Conservation (phyloP, 2,329 filamentous ascomycete species). For the Stenocarpella maydis region DNA sequence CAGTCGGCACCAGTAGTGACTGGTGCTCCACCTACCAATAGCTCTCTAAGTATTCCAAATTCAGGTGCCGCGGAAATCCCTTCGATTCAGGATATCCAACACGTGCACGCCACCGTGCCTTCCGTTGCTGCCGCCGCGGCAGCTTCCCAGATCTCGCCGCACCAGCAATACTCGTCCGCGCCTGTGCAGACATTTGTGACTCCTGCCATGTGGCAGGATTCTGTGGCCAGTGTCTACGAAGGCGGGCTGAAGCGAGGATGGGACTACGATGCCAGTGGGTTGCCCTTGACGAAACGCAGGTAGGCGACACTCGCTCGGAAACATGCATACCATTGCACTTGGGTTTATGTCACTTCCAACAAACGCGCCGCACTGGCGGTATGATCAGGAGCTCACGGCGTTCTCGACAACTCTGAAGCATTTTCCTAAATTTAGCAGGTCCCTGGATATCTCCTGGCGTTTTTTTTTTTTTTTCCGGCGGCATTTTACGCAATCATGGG, state of each 20-base stretch:
- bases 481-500: slow-evolving; percentile 18
- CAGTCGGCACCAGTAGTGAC: slow-evolving; percentile 51
- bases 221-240: slow-evolving; percentile 74
- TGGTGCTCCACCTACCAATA: slow-evolving; percentile 53
- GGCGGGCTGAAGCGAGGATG: slow-evolving; percentile 69
- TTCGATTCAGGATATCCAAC: slow-evolving; percentile 61
- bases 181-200: slow-evolving; percentile 69
- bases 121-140: slow-evolving; percentile 44
- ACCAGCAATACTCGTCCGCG: slow-evolving; percentile 60
- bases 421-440: slow-evolving; percentile 28
- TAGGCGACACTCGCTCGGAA: slow-evolving; percentile 33
- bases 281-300: slow-evolving; percentile 44
- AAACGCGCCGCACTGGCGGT: not conserved
- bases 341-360: not conserved
- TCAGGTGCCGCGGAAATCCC: slow-evolving; percentile 63
- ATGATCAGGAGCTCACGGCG: not conserved
- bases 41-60: slow-evolving; percentile 61
- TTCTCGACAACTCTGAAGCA: not conserved
- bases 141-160: slow-evolving; percentile 47
- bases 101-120: slow-evolving; percentile 54
- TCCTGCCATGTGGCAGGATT: slow-evolving; percentile 78
- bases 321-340: not conserved
- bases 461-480: not conserved
- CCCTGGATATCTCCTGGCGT: slow-evolving; percentile 8
- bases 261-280: slow-evolving; percentile 59